These are phyloP conservation scores for Lactarius quietus DNA, from an alignment of 768 basidiomycete species.

Conservation along the genomic window DNA sequence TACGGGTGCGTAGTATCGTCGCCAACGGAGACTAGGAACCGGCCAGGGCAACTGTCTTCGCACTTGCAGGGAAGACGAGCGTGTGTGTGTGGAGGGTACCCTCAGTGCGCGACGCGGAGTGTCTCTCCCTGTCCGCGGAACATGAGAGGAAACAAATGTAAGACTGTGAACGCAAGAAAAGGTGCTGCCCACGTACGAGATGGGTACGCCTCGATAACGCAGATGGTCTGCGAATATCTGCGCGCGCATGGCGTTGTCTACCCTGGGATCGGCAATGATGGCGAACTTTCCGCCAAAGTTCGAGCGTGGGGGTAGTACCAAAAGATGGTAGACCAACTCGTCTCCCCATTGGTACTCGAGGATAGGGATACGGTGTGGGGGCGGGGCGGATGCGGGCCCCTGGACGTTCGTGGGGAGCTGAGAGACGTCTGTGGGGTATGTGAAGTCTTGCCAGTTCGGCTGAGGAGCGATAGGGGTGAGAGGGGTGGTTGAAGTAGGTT, in stretches of 20 bases:
- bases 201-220: background rate
- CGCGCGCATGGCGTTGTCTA: conserved; percentile 8
- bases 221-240: background rate
- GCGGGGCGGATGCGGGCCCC: background rate
- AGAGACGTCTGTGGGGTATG: background rate
- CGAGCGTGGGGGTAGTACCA: background rate
- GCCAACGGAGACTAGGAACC: conserved; percentile 1
- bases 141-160: background rate
- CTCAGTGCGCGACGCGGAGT: background rate
- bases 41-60: background rate
- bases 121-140: background rate
- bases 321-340: conserved; percentile 3
- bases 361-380: background rate
- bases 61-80: background rate
- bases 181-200: conserved; percentile 2
- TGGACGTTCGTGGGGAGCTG: background rate
- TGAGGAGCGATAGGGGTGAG: background rate
- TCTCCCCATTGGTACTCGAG: conserved; percentile 9
- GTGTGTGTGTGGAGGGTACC: background rate
- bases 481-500: background rate
- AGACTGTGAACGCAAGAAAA: background rate
- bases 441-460: background rate
- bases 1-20: conserved; percentile 11
- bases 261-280: conserved; percentile 2
- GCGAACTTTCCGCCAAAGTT: conserved; percentile 16